A percentile compares a stretch with the other conserved stretches of the same genome.
Conservation (phyloP, 2,329 filamentous ascomycete genomes). For the Davidsoniella neocaledoniae region DNA sequence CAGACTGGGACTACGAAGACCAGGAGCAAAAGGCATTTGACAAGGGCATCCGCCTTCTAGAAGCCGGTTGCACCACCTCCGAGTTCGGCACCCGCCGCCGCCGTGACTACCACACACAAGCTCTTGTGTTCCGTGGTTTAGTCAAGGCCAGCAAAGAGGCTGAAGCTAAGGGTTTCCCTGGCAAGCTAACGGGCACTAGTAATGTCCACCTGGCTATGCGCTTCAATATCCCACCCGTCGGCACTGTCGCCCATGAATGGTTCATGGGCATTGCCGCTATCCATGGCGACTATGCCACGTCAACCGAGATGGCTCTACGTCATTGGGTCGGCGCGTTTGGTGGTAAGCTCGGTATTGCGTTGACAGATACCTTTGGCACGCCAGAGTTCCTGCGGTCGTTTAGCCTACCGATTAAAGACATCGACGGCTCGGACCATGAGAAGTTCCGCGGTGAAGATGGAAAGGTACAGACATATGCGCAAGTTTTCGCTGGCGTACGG, state of each 20-base stretch:
- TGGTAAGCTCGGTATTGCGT: conserved; percentile 63
- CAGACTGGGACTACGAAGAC: conserved; percentile 73
- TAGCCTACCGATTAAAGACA: conserved; percentile 40
- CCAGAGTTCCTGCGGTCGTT: conserved; percentile 77
- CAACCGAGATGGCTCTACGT: conserved; percentile 67
- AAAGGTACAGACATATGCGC: conserved; percentile 49
- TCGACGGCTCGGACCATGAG: conserved; percentile 25
- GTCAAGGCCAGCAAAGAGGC: conserved; percentile 59
- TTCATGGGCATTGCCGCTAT: conserved; percentile 98
- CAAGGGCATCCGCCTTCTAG: conserved; percentile 63
- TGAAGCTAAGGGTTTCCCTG: conserved; percentile 44
- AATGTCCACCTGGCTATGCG: conserved; percentile 97
- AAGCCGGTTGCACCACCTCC: conserved; percentile 75
- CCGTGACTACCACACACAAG: conserved; percentile 88
- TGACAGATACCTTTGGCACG: conserved; percentile 95
- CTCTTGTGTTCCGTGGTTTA: conserved; percentile 78
- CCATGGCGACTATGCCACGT: conserved; percentile 64
- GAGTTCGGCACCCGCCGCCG: conserved; percentile 86
- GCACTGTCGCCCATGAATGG: conserved; percentile 92
- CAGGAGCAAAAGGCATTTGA: conserved; percentile 72
- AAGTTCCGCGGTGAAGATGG: conserved; percentile 25
- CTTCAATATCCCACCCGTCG: conserved; percentile 67
- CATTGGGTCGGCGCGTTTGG: conserved; percentile 92
- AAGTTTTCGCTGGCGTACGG: conserved; percentile 67
- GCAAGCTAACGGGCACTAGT: conserved; percentile 73